Evolutionary conservation across 2,329 filamentous ascomycete species (phyloP).

Genomic region (Aspergillus jensenii): DNA sequence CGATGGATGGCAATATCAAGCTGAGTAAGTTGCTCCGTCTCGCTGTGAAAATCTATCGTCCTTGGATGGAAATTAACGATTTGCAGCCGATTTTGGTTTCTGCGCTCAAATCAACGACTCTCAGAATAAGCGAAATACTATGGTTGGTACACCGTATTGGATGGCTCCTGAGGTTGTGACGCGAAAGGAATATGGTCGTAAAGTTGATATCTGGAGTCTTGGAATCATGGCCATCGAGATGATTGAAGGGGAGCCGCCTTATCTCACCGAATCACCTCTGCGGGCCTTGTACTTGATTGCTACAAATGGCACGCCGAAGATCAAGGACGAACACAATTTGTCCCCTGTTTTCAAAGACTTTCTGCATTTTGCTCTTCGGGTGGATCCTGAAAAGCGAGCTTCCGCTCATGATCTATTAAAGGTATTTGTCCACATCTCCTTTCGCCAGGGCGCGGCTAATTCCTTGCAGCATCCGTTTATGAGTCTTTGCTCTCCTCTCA

Average conservation of each 20-base stretch:
- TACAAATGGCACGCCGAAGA: slow-evolving; percentile 89
- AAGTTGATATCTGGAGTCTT: slow-evolving; percentile 97
- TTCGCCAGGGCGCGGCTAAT: slow-evolving; percentile 17
- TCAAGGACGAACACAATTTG: slow-evolving; percentile 87
- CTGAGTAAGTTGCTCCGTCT: slow-evolving; percentile 66
- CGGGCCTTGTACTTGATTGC: slow-evolving; percentile 94
- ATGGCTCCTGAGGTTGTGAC: slow-evolving; percentile 99
- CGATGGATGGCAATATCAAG: slow-evolving; percentile 94
- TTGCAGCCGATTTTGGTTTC: slow-evolving; percentile 90
- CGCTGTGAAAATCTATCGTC: neutral
- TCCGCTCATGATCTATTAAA: slow-evolving; percentile 90
- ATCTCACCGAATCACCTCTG: slow-evolving; percentile 90
- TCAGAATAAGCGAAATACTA: slow-evolving; percentile 95
- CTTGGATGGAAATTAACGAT: slow-evolving; percentile 21
- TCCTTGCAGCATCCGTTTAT: slow-evolving; percentile 71
- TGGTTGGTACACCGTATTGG: slow-evolving; percentile 99
- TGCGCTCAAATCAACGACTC: slow-evolving; percentile 97
- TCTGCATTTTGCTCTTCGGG: slow-evolving; percentile 87
- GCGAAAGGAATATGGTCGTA: slow-evolving; percentile 94
- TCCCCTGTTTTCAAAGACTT: slow-evolving; percentile 86
- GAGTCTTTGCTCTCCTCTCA: slow-evolving; percentile 70
- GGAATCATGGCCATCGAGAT: slow-evolving; percentile 99
- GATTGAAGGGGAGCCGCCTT: slow-evolving; percentile 98
- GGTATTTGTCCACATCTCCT: slow-evolving; percentile 57
- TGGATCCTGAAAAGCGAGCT: slow-evolving; percentile 94